Conservation (phyloP, 371 early-diverging fungal species). For the Mortierella sp. region DNA sequence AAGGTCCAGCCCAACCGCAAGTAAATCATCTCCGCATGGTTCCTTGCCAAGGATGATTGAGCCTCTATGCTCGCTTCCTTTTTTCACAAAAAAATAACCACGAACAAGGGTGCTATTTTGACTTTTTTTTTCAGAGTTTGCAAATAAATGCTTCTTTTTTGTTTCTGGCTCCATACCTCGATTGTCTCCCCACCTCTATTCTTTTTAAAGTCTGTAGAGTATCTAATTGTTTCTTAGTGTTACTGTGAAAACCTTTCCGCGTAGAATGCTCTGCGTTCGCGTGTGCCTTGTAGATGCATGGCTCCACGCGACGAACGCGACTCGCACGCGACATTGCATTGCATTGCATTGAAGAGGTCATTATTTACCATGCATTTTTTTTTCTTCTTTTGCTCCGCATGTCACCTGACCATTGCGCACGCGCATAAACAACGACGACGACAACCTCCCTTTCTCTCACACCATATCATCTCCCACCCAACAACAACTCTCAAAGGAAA, state of each 20-base stretch:
- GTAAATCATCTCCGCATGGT: constrained; percentile 20
- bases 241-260: no score
- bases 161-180: background rate
- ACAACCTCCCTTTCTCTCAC: background rate
- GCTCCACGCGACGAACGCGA: background rate
- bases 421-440: background rate
- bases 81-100: constrained; percentile 9
- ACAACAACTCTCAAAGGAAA: background rate
- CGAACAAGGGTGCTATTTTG: constrained; percentile 20
- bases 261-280: no score
- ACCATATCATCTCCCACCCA: background rate
- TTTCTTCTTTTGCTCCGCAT: constrained; percentile 2
- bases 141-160: background rate
- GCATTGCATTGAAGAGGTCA: background rate
- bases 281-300: no score
- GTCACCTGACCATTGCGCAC: background rate
- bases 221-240: no score
- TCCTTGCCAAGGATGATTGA: constrained; percentile 5
- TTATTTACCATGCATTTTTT: background rate
- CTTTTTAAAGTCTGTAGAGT: background rate
- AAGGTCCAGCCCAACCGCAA: constrained; percentile 66
- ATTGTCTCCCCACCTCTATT: background rate
- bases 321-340: background rate
- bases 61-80: background rate
- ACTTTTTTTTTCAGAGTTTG: background rate